These are phyloP conservation scores for Phlebiopsis gigantea DNA, from an alignment of 768 basidiomycete species.

Conservation along the genomic window DNA sequence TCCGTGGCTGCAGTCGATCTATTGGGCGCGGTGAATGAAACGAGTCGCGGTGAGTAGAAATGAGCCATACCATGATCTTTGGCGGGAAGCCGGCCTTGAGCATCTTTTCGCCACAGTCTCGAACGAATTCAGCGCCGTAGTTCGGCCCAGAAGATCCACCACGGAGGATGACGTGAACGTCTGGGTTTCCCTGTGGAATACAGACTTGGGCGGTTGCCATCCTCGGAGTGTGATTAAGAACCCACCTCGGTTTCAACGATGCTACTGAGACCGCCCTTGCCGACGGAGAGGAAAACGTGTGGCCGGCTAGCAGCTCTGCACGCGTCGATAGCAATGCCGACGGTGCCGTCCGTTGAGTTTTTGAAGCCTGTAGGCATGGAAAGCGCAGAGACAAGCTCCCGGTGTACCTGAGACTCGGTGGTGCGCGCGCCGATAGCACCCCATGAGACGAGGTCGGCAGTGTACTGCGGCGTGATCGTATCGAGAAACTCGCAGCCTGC, in stretches of 20 bases:
- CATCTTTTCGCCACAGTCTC: slow-evolving; percentile 68
- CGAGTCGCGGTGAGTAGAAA: background rate
- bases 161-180: slow-evolving; percentile 91
- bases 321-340: slow-evolving; percentile 90
- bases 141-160: slow-evolving; percentile 90
- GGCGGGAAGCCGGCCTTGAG: slow-evolving; percentile 70
- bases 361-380: slow-evolving; percentile 98
- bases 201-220: background rate
- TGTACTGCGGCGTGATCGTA: slow-evolving; percentile 78
- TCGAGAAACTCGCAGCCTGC: slow-evolving; percentile 96
- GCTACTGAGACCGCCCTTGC: slow-evolving; percentile 91
- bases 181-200: slow-evolving; percentile 68
- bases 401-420: slow-evolving; percentile 90
- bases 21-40: slow-evolving; percentile 2
- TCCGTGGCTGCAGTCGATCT: slow-evolving; percentile 97
- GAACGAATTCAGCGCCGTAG: slow-evolving; percentile 74
- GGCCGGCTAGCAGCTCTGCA: slow-evolving; percentile 87
- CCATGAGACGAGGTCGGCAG: slow-evolving; percentile 91
- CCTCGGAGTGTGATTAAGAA: background rate
- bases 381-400: slow-evolving; percentile 81
- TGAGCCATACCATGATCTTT: slow-evolving; percentile 74
- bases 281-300: slow-evolving; percentile 95
- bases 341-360: slow-evolving; percentile 93
- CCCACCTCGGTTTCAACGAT: slow-evolving; percentile 89
- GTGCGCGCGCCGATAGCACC: slow-evolving; percentile 94